Base-by-base conservation (phyloP, 495 filamentous ascomycete species). In the Penicillium alfredii region DNA sequence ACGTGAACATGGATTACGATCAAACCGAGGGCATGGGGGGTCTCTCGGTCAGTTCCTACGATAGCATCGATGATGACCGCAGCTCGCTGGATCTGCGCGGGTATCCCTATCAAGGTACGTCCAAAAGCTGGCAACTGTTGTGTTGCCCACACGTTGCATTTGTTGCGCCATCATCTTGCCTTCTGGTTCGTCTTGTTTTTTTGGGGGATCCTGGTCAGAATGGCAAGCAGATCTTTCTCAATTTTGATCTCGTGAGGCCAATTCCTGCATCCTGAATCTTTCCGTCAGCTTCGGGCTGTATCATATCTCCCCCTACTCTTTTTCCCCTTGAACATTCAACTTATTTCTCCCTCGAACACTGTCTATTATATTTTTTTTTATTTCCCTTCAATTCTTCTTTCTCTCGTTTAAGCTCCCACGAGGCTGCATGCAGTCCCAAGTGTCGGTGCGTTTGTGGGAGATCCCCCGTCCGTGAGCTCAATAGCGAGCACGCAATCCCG, bases 1-100 rank as follows among this genome's bases (percentile, higher is more conserved):
- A 59, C 30, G 40, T 62, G 44, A 63, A 56, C 38, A 65, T 68
- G 58, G 58, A 68, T 37, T 68, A 67, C 42, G 66, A 71, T 38
- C 66, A 66, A 29, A 68, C 66, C 3, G 66, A 71, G 40, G 66
- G 66, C 32, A 59, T 68, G 56, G 66, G 66, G 25, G 66, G 66
- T 12, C 42, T 71, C 8, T 71, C 66, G 10, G 66, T 71, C 51
- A 71, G 66, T 46, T 71, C 66, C 23, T 71, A 71, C 46, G 66
- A 71, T 32, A 69, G 64, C 39, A 59, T 71, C 41, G 66, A 71
- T 4, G 64, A 68, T 40, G 66, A 71, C 17, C 64, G 62, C 36
- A 56, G 46, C 28, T 60, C 64, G 21, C 53, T 68, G 33, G 66
- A 70, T 57, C 47, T 68, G 24, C 47, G 63, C 42, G 60, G 58